Evolutionary conservation across 2,329 filamentous ascomycete species (phyloP).

Genomic region (Fusarium continuum): DNA sequence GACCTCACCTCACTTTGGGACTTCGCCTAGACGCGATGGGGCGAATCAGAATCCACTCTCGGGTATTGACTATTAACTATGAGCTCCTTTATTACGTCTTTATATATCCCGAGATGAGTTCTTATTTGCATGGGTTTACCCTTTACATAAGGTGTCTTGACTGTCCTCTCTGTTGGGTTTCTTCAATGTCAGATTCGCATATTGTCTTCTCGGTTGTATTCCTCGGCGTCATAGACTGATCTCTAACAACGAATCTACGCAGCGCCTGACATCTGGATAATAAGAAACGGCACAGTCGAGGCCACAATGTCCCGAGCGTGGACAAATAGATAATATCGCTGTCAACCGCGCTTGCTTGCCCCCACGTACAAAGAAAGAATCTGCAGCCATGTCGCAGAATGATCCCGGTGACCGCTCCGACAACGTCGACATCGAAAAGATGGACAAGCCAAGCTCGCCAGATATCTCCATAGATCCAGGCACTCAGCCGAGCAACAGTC

Average conservation of each 20-base stretch:
- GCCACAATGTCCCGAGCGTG: slow-evolving; percentile 26
- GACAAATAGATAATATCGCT: slow-evolving; percentile 21
- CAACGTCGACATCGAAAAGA: slow-evolving; percentile 44
- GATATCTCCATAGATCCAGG: slow-evolving; percentile 43
- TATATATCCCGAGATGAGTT: background rate
- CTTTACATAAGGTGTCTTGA: background rate
- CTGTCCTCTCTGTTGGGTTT: background rate
- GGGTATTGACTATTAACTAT: slow-evolving; percentile 19
- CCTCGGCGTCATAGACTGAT: slow-evolving; percentile 25
- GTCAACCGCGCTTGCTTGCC: background rate
- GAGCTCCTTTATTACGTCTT: slow-evolving; percentile 18
- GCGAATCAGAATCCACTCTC: slow-evolving; percentile 17
- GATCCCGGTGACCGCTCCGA: background rate
- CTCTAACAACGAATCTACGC: background rate
- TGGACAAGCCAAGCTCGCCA: slow-evolving; percentile 47
- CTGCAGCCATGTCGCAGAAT: slow-evolving; percentile 23
- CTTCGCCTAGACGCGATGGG: slow-evolving; percentile 10
- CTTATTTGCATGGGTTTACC: background rate
- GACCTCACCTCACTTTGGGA: slow-evolving; percentile 18
- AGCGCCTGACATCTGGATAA: slow-evolving; percentile 1
- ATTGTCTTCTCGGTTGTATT: slow-evolving; percentile 2
- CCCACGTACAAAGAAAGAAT: slow-evolving; percentile 1
- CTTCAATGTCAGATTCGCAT: background rate
- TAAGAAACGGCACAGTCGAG: background rate
- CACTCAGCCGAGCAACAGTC: slow-evolving; percentile 12